These are phyloP conservation scores for Hymenoscyphus albidus DNA, from an alignment of 2,329 filamentous ascomycete species.

Conservation along the genomic window DNA sequence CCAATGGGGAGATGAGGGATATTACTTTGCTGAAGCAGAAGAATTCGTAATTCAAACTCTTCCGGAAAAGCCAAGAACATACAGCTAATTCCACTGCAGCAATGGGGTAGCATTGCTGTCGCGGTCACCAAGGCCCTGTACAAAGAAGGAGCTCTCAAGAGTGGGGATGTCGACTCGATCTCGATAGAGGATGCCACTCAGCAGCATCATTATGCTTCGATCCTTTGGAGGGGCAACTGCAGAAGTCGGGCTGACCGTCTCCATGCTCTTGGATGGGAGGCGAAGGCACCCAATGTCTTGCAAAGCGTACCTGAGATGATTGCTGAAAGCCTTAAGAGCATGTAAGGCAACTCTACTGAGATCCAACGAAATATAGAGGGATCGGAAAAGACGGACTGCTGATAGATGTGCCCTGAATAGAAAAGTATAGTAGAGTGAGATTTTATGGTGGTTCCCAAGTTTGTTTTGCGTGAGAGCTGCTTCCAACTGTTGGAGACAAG, in stretches of 20 bases:
- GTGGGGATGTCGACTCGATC: slow-evolving; percentile 25
- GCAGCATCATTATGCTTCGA: slow-evolving; percentile 28
- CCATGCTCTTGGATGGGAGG: slow-evolving; percentile 25
- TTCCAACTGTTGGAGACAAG: neutral
- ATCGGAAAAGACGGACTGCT: neutral
- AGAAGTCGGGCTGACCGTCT: slow-evolving; percentile 25
- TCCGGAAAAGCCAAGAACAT: neutral
- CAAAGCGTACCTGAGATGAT: slow-evolving; percentile 26
- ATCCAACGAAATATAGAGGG: neutral
- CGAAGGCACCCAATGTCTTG: slow-evolving; percentile 19
- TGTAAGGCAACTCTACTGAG: neutral
- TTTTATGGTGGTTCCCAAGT: neutral
- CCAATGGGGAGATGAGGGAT: slow-evolving; percentile 50
- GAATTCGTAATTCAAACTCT: slow-evolving; percentile 32
- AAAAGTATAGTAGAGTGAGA: neutral
- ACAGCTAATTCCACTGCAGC: slow-evolving; percentile 17
- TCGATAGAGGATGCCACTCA: slow-evolving; percentile 22
- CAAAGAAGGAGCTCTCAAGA: slow-evolving; percentile 43
- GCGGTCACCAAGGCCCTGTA: slow-evolving; percentile 45
- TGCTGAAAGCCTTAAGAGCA: slow-evolving; percentile 19
- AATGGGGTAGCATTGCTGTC: slow-evolving; percentile 49
- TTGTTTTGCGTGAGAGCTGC: neutral
- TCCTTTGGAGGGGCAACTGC: slow-evolving; percentile 31
- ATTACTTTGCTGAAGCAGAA: slow-evolving; percentile 55
- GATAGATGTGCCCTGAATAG: neutral